Conservation (phyloP, 306 rosid species). For the Alnus rubra region DNA sequence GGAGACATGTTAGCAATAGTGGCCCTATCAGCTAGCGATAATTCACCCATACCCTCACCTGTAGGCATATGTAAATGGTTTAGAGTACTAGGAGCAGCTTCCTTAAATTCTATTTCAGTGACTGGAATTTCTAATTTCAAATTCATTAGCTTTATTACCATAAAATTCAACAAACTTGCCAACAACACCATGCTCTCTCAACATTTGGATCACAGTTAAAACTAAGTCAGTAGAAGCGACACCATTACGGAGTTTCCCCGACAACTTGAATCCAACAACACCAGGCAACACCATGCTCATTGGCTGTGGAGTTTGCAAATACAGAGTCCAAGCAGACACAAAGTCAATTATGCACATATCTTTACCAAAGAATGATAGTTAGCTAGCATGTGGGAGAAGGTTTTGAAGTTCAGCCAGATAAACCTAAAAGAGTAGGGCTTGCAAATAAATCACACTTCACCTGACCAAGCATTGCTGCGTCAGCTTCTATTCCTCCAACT, state of each 20-base stretch:
- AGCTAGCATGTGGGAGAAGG: background rate
- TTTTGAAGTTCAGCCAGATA: background rate
- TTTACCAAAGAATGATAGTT: background rate
- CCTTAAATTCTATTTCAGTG: too few relatives aligned
- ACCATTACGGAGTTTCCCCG: slow-evolving; percentile 16
- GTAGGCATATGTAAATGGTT: background rate
- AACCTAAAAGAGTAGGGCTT: background rate
- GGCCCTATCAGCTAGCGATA: slow-evolving; percentile 18
- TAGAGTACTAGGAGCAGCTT: background rate
- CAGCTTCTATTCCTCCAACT: slow-evolving; percentile 17
- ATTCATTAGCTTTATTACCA: background rate
- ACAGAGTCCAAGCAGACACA: background rate
- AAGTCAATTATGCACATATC: background rate
- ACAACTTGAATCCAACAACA: slow-evolving; percentile 26
- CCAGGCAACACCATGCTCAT: slow-evolving; percentile 32
- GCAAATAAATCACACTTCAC: background rate
- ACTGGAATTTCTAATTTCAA: background rate
- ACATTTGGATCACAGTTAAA: slow-evolving; percentile 24
- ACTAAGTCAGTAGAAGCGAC: slow-evolving; percentile 19
- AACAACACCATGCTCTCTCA: slow-evolving; percentile 22
- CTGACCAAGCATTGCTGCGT: slow-evolving; percentile 17
- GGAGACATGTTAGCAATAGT: slow-evolving; percentile 21
- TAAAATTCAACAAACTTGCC: slow-evolving; percentile 27
- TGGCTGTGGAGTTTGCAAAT: slow-evolving; percentile 6
- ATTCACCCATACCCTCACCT: slow-evolving; percentile 14